phyloP scores from a whole-genome alignment of 495 filamentous ascomycete genomes.

The Penicillium silybi region DNA sequence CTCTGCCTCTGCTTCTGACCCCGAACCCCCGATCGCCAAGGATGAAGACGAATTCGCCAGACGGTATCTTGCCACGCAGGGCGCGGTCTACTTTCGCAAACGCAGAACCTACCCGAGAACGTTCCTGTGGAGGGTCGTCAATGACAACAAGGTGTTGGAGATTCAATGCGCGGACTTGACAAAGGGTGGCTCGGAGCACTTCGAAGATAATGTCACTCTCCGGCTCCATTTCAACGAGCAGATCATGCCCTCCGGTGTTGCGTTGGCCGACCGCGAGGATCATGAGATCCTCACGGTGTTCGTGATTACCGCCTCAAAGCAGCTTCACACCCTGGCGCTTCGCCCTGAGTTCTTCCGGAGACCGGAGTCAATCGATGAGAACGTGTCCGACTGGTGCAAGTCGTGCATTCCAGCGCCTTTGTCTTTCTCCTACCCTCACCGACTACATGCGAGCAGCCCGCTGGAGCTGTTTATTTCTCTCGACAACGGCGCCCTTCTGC shows the following conservation, averaged over 20 bases:
- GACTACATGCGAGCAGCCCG: conserved; percentile 67
- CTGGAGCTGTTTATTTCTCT: conserved; percentile 75
- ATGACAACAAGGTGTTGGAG: conserved; percentile 74
- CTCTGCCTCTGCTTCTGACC: conserved; percentile 31
- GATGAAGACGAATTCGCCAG: conserved; percentile 72
- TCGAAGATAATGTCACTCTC: conserved; percentile 67
- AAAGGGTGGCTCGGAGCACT: conserved; percentile 58
- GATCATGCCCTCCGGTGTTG: conserved; percentile 71
- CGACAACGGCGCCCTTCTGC: conserved; percentile 76
- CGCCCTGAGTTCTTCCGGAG: conserved; percentile 77
- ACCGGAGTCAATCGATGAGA: conserved; percentile 61
- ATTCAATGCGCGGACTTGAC: conserved; percentile 78
- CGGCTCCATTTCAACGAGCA: conserved; percentile 69
- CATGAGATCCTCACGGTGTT: conserved; percentile 76
- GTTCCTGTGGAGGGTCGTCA: conserved; percentile 86
- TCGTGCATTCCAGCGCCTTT: conserved; percentile 65
- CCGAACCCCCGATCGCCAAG: conserved; percentile 44
- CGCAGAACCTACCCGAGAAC: conserved; percentile 69
- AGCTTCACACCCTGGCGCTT: conserved; percentile 75
- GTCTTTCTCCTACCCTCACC: conserved; percentile 73
- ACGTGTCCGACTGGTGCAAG: conserved; percentile 73
- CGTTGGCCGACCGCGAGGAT: conserved; percentile 72
- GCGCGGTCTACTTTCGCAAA: conserved; percentile 79
- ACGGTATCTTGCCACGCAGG: conserved; percentile 69
- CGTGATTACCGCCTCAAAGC: conserved; percentile 70